Base-by-base conservation (phyloP, 768 basidiomycete genomes). In the Lactarius quietus region DNA sequence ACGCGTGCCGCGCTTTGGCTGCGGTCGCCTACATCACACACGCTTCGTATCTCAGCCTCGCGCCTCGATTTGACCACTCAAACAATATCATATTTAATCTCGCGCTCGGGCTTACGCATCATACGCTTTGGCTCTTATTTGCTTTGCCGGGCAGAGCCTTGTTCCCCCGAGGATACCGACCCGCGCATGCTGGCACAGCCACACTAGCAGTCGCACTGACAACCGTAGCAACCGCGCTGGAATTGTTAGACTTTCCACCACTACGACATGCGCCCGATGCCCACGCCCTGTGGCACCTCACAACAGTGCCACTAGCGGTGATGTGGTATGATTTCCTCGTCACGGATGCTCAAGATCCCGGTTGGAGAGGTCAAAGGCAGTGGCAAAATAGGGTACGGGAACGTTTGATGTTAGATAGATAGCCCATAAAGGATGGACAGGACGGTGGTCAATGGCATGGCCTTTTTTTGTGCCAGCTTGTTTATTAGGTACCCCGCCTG, bases 71-170 rank as follows among this genome's bases (percentile, higher is more conserved):
- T 77, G 89, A 95, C 77, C 98, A 99, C 74, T 77, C 88, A 7
- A 98, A 97, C 80, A 98, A 98, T 80, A 92, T 96, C 76, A 73
- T 80, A 0, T 93, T 92, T 80, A 95, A 93, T 76, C 76, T 95
- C 70, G 68, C 77, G 62, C 69, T 98, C 64, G 96, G 93, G 2
- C 70, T 94, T 38, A 65, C 78, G 1, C 95, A 98, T 76, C 94
- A 96, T 74, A 41, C 83, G 31, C 74, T 96, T 18, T 98, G 97
- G 96, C 72, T 88, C 35, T 61, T 83, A 15, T 98, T 90, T 76
- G 80, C 89, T 3, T 77, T 86, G 54, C 86, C 84, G 26, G 72
- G 78, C 1, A 79, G 78, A 14, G 38, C 82, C 39, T 79, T 81
- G 14, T 6, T 84, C 55, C 74, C 87, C 23, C 81, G 80, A 72